Conservation (phyloP, 192 early-diverging fungal species). For the Nowakowskiella sp. region DNA sequence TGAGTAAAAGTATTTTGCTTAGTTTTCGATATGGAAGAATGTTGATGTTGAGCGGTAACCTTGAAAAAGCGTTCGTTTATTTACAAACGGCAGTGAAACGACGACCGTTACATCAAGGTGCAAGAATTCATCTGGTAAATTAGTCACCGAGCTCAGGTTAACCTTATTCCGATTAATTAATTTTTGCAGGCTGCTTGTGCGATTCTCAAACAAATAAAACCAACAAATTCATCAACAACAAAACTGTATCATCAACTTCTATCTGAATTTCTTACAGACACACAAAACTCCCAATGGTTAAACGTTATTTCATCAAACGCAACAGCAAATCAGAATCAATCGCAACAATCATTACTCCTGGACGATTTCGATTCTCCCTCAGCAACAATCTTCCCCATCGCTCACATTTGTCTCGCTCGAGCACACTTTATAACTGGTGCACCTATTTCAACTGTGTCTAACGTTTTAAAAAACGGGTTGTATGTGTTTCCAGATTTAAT, state of each 20-base stretch:
- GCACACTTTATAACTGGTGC: constrained; percentile 1
- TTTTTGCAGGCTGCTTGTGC: no score
- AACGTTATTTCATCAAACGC: no score
- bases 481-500: no score
- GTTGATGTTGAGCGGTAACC: not conserved
- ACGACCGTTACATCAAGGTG: constrained; percentile 15
- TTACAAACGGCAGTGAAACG: constrained; percentile 16
- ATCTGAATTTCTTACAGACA: not conserved
- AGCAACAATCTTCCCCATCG: not conserved
- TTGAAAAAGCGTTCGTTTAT: constrained; percentile 16
- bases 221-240: not conserved
- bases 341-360: not conserved
- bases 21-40: not conserved
- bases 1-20: constrained; percentile 12
- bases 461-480: no score
- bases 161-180: no score
- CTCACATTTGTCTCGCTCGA: constrained; percentile 10
- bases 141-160: no score
- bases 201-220: not conserved
- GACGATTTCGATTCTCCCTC: not conserved
- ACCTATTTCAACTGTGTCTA: no score
- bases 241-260: not conserved
- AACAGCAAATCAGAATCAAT: no score
- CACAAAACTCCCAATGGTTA: no score
- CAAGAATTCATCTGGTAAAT: constrained; percentile 10